Conservation (phyloP, 208 protist genomes). For the Tetramitus jugosus region DNA sequence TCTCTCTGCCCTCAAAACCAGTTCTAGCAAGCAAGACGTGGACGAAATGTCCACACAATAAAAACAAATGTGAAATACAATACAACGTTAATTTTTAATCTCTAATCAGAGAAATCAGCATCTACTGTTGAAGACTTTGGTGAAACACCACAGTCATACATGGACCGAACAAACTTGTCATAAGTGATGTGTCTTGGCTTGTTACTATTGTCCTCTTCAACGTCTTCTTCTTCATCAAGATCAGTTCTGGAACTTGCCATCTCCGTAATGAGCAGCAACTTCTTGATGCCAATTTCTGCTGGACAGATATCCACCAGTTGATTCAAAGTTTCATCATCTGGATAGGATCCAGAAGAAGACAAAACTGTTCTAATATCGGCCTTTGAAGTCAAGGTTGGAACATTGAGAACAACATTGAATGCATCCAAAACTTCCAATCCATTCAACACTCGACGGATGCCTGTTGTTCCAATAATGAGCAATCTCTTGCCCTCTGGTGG, state of each 20-base stretch:
- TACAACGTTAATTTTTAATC: too few species aligned
- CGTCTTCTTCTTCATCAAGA: neutral
- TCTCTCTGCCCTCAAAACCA: too few species aligned
- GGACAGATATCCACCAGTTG: neutral
- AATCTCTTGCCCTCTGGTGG: constrained; percentile 82
- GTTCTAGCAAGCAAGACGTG: too few species aligned
- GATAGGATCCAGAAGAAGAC: neutral
- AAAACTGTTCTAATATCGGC: constrained; percentile 33
- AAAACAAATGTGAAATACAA: too few species aligned
- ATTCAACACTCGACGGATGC: constrained; percentile 67
- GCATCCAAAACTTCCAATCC: constrained; percentile 72
- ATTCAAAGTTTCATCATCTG: constrained; percentile 2
- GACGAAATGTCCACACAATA: too few species aligned
- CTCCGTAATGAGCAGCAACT: constrained; percentile 30
- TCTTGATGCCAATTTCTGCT: constrained; percentile 29
- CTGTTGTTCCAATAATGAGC: constrained; percentile 86
- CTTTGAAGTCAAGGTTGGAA: constrained; percentile 29
- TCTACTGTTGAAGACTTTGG: too few species aligned
- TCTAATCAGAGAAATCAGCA: too few species aligned
- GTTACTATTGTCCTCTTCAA: too few species aligned
- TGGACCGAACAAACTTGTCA: too few species aligned
- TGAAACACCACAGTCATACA: too few species aligned
- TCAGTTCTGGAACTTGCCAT: constrained; percentile 24
- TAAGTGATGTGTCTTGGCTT: too few species aligned
- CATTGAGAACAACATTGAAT: constrained; percentile 59